Percentiles rank a stretch among this genome's conserved stretches.
These are phyloP conservation scores for Diacronema lutheri DNA, from an alignment of 78 protist species.

Conservation along the genomic window DNA sequence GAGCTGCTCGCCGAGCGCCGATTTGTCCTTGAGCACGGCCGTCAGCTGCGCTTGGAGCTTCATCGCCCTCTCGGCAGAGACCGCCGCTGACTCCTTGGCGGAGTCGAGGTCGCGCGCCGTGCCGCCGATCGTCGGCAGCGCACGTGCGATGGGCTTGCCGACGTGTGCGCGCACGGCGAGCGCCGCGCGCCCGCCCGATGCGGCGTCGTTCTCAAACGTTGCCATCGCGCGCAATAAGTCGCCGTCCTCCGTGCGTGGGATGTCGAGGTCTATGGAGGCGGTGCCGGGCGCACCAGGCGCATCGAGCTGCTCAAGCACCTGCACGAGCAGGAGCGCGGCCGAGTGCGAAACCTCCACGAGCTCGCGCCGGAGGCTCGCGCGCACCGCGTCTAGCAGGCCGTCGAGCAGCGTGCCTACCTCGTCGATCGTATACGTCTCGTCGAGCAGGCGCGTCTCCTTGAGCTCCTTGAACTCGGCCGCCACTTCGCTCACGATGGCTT, in stretches of 20 bases:
- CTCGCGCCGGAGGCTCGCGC: background rate
- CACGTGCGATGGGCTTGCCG: background rate
- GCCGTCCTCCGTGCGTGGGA: background rate
- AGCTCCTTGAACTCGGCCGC: conserved; percentile 1
- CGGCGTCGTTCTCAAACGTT: background rate
- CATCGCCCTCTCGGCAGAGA: background rate
- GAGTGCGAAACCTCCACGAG: background rate
- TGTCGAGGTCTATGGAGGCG: background rate
- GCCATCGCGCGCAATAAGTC: background rate
- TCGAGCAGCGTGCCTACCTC: background rate
- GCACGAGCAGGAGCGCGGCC: background rate
- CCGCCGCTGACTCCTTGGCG: background rate
- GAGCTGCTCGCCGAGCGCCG: background rate
- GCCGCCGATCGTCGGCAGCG: background rate
- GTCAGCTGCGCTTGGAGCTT: background rate
- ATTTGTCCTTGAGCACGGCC: background rate
- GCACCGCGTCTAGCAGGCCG: background rate
- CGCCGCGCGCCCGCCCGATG: background rate
- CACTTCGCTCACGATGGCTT: background rate
- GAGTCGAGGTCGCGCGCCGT: background rate
- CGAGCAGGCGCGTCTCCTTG: background rate
- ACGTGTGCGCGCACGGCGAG: background rate
- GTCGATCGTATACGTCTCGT: background rate
- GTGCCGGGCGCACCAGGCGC: background rate
- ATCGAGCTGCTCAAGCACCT: background rate